Base-by-base conservation (phyloP, 176 grass and related monocot species). In the Carex parvula region DNA sequence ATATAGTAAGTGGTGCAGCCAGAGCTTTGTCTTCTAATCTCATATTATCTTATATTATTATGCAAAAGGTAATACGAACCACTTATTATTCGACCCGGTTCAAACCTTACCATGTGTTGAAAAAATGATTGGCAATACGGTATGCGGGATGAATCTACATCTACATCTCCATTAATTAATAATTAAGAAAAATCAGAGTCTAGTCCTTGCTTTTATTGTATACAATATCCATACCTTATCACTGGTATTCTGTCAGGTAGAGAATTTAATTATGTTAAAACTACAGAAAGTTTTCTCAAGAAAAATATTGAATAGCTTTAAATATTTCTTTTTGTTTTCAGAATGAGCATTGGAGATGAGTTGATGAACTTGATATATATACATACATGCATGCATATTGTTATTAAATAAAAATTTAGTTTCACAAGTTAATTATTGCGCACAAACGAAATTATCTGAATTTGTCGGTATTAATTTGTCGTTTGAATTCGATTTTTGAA, bases 1-100 rank as follows among this genome's bases (percentile, higher is more conserved):
- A 78, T 62, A 24, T 62, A 60, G 57, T 64, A 78, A 85, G 57
- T 79, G 72, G 71, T 78, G 61, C 70, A 78, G 71, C 84, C 53
- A 54, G 59, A 62, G 35, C 42, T 77, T 85, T 52, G 58, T 79
- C 59, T 74, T 65, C 37, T 54, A 79, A 53, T 56, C 62, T 86
- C 42, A 53, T 52, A 55, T 65, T 79, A 65, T 80, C n/a, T 22
- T 69, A 53, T 79, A 53, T 52, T 68, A 29, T 53, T n/a, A 50
- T 67, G 80, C 12, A 13, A 71, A 73, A 73, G 42, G n/a, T 17
- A 53, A 54, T 52, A 53, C 29, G 46, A 15, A 22, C 20, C 70
- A 3, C 20, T 52, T 75, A 54, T 76, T 39, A 70, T 41, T 70
- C 3, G 46, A 50, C 46, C 18, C 39, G n/a, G 9, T 73, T 73